phyloP scores from a whole-genome alignment of 441 rosid species.

The Pelargonium exstipulatum region DNA sequence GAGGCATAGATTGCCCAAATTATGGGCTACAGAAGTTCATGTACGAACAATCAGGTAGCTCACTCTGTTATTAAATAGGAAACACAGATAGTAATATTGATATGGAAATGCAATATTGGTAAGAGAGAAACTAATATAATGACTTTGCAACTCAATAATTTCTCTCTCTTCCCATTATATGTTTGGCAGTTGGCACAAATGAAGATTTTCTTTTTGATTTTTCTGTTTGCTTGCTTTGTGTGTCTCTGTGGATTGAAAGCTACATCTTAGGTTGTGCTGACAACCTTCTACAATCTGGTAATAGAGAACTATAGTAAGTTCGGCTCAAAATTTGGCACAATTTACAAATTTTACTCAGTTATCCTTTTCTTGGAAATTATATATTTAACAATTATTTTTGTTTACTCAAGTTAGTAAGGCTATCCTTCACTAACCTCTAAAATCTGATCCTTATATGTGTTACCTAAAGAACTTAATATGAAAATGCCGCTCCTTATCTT shows the following conservation, averaged over 20 bases:
- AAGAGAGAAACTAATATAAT: not conserved
- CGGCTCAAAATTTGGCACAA: not conserved
- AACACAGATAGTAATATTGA: not conserved
- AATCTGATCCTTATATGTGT: conserved; percentile 8
- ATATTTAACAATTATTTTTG: not conserved
- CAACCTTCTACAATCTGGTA: not conserved
- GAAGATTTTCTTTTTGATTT: not conserved
- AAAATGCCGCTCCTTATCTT: conserved; percentile 4
- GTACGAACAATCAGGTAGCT: conserved; percentile 46
- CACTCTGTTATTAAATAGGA: conserved; percentile 19
- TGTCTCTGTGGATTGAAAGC: not conserved
- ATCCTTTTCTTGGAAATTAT: not conserved
- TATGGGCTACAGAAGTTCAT: conserved; percentile 31
- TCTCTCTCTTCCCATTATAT: not conserved
- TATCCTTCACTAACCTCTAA: conserved; percentile 2
- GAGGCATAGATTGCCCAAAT: conserved; percentile 31
- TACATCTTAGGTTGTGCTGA: conserved; percentile 4
- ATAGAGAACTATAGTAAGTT: conserved; percentile 11
- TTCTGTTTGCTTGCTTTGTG: conserved; percentile 4
- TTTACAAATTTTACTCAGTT: not conserved
- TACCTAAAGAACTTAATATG: not conserved
- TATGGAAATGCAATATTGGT: not conserved
- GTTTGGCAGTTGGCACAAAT: not conserved
- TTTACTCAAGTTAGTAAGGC: not conserved
- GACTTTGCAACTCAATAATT: not conserved